Evolutionary conservation across 2,329 filamentous ascomycete genomes (phyloP), one percentile per base, ranked within the genome.

Genomic region (Xylariaceae sp.): DNA sequence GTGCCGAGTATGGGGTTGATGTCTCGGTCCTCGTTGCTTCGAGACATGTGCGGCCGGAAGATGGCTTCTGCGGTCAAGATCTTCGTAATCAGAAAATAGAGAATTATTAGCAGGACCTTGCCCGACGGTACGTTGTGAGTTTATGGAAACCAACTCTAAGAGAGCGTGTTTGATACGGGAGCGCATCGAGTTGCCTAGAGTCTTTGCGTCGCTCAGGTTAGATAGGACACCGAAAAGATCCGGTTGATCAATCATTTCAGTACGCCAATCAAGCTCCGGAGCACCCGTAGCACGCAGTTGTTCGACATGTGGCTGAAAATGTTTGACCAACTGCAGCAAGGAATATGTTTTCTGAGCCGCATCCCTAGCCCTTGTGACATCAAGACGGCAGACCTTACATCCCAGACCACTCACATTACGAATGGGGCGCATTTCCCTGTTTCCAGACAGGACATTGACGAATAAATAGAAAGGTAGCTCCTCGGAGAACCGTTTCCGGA

Each of bases 251-350:
- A 80, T 65, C 77, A 80, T 80, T 37, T 77, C 71, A 5, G 67
- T 62, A 18, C 70, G 67, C 77, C 78, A 80, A 57, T 79, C 71
- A 34, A 71, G 54, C 13, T 63, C 55, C 7, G 61, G 55, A 5
- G 53, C 54, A n/a, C 51, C 63, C 41, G 58, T 57, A 42, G 40
- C 43, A 53, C 57, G 58, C 34, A 63, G 61, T 12, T 64, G 65
- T 46, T 71, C 64, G 18, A 72, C 50, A 57, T 79, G 77, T 18
- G 65, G 66, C 45, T 64, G 78, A 53, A 84, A 83, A 59, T 85
- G 79, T 52, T 77, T 80, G 56, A 80, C 78, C 52, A 88, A 77
- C 49, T 80, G 77, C 26, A 82, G 76, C 15, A 87, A 71, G n/a
- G 79, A 80, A 55, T 79, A 79, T 9, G 75, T 68, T 46, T 69